Evolutionary conservation across 495 filamentous ascomycete species (phyloP).

Genomic region (Penicillium argentinense): DNA sequence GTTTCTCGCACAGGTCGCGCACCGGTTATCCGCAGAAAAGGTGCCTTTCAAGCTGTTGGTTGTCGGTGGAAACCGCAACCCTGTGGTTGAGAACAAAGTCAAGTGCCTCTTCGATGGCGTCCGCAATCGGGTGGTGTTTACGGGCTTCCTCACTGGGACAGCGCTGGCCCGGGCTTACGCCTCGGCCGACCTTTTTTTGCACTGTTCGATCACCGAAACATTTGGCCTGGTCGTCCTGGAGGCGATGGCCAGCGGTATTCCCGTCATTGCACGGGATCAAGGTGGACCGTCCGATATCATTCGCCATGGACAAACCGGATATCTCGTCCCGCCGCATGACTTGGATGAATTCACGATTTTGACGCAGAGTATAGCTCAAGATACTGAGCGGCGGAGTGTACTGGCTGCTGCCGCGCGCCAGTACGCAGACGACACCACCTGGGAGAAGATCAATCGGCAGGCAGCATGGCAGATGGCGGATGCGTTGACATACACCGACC

Average conservation of each 20-base stretch:
- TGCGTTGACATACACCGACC: conserved; percentile 39
- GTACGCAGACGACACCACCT: conserved; percentile 58
- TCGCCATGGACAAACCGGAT: conserved; percentile 53
- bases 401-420: conserved; percentile 43
- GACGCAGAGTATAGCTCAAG: conserved; percentile 39
- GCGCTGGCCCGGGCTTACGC: conserved; percentile 58
- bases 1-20: conserved; percentile 54
- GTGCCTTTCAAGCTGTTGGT: conserved; percentile 59
- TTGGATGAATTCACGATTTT: conserved; percentile 50
- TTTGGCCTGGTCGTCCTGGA: conserved; percentile 66
- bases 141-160: conserved; percentile 55
- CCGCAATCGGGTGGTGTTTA: conserved; percentile 52
- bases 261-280: conserved; percentile 62
- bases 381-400: conserved; percentile 32
- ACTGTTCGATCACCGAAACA: conserved; percentile 65
- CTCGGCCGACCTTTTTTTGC: conserved; percentile 60
- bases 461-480: conserved; percentile 58
- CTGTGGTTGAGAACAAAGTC: conserved; percentile 54
- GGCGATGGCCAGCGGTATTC: conserved; percentile 64
- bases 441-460: conserved; percentile 63
- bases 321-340: conserved; percentile 54
- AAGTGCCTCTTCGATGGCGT: conserved; percentile 49
- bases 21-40: conserved; percentile 47
- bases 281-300: conserved; percentile 65
- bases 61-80: conserved; percentile 62